A percentile compares a stretch with the other conserved stretches of the same genome.
These are phyloP conservation scores for Periconia macrospinosa DNA, from an alignment of 2,329 filamentous ascomycete genomes.

Conservation along the genomic window DNA sequence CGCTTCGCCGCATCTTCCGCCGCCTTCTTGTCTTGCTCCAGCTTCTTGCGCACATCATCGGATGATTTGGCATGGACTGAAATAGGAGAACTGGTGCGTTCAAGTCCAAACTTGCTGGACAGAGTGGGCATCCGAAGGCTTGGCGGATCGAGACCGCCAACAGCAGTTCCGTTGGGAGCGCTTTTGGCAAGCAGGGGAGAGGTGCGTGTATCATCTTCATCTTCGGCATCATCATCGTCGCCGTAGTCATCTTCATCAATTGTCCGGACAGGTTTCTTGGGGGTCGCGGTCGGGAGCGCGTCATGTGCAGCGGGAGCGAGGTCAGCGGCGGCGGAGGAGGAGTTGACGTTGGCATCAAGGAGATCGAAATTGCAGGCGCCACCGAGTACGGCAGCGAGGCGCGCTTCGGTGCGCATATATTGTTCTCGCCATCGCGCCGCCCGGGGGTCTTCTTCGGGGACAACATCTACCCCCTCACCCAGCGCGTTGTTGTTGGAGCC, in stretches of 20 bases:
- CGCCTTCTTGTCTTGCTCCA: constrained; percentile 88
- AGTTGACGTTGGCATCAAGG: constrained; percentile 22
- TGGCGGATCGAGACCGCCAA: constrained; percentile 63
- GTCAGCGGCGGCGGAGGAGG: constrained; percentile 29
- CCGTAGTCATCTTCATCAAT: constrained; percentile 87
- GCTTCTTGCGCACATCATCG: constrained; percentile 87
- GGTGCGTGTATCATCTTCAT: constrained; percentile 45
- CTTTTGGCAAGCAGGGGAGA: constrained; percentile 56
- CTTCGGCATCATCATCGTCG: constrained; percentile 69
- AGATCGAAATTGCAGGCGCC: constrained; percentile 37
- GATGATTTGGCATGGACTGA: constrained; percentile 66
- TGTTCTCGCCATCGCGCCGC: constrained; percentile 70
- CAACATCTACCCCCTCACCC: constrained; percentile 45
- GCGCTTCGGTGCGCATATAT: constrained; percentile 75
- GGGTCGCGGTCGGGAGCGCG: constrained; percentile 51
- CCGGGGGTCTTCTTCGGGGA: constrained; percentile 50
- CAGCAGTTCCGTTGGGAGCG: constrained; percentile 56
- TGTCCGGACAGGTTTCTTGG: constrained; percentile 75
- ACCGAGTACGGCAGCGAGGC: constrained; percentile 75
- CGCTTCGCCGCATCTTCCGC: constrained; percentile 87
- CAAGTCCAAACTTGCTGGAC: constrained; percentile 63
- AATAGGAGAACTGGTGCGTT: constrained; percentile 58
- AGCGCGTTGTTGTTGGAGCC: constrained; percentile 39
- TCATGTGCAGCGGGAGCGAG: constrained; percentile 42
- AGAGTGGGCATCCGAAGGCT: constrained; percentile 71